Conservation (phyloP, 2,329 filamentous ascomycete species). For the Westerdykella sp. region DNA sequence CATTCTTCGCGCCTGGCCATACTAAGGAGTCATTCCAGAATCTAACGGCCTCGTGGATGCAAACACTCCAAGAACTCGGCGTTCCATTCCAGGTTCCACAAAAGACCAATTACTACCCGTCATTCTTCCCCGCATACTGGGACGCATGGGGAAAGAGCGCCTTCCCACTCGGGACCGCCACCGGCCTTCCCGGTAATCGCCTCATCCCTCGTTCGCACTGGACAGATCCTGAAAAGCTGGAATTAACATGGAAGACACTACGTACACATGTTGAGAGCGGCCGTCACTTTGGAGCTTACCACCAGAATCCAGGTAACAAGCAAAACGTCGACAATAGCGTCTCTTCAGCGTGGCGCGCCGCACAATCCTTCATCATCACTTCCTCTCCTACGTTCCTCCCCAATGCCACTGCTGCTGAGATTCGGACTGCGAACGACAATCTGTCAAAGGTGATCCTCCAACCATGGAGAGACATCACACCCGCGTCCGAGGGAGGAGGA, state of each 20-base stretch:
- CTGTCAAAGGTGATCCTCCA: slow-evolving; percentile 19
- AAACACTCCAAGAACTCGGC: slow-evolving; percentile 13
- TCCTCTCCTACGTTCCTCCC: slow-evolving; percentile 13
- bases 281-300: slow-evolving; percentile 18
- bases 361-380: slow-evolving; percentile 18
- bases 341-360: slow-evolving; percentile 27
- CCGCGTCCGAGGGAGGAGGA: slow-evolving; percentile 16
- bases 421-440: slow-evolving; percentile 13
- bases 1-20: slow-evolving; percentile 25
- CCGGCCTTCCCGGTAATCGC: slow-evolving; percentile 28
- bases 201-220: slow-evolving; percentile 33
- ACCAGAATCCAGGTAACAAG: slow-evolving; percentile 17
- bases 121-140: slow-evolving; percentile 27
- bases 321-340: slow-evolving; percentile 19
- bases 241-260: slow-evolving; percentile 21
- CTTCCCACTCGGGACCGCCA: slow-evolving; percentile 24
- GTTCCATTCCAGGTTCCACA: slow-evolving; percentile 17
- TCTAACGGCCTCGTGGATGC: slow-evolving; percentile 18
- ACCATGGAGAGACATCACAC: slow-evolving; percentile 11
- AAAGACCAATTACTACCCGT: slow-evolving; percentile 19
- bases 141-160: slow-evolving; percentile 20
- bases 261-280: slow-evolving; percentile 18
- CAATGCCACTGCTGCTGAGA: slow-evolving; percentile 18
- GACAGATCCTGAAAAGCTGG: slow-evolving; percentile 18
- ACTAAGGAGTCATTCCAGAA: slow-evolving; percentile 18